These are phyloP conservation scores for Domatiomyces catenatus DNA, from an alignment of 2,329 filamentous ascomycete species.

Conservation along the genomic window DNA sequence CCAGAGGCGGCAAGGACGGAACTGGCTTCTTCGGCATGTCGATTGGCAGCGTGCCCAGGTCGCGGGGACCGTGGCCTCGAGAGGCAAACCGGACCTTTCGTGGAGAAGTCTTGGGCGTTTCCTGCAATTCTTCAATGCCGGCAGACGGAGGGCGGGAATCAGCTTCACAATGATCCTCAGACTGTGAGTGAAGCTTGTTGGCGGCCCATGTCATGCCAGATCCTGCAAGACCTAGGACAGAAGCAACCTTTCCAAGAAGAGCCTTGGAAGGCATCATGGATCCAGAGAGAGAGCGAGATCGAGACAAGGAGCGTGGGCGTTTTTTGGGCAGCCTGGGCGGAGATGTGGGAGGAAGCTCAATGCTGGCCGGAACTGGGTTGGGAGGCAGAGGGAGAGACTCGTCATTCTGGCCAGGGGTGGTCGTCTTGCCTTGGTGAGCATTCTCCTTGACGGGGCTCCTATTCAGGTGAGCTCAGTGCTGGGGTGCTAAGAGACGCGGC, in stretches of 20 bases:
- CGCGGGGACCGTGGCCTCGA: conserved; percentile 4
- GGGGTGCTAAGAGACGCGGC: background rate
- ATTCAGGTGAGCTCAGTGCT: background rate
- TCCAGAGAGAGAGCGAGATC: background rate
- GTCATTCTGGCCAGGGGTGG: conserved; percentile 1
- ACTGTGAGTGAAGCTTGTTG: background rate
- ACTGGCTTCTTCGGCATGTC: conserved; percentile 9
- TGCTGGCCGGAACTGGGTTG: conserved; percentile 5
- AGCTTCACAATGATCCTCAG: background rate
- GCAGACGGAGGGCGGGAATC: background rate
- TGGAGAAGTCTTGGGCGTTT: background rate
- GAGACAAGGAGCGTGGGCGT: conserved; percentile 2
- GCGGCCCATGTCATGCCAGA: conserved; percentile 11
- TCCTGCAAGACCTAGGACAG: background rate
- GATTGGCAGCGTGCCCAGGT: conserved; percentile 5
- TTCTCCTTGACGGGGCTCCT: conserved; percentile 3
- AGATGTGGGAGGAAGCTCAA: conserved; percentile 2
- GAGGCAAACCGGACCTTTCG: conserved; percentile 11
- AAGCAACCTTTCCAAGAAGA: background rate
- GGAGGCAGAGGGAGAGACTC: conserved; percentile 3
- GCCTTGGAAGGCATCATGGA: background rate
- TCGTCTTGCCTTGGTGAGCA: conserved; percentile 3
- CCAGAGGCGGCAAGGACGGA: conserved; percentile 8
- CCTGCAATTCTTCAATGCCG: background rate
- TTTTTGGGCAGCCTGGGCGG: conserved; percentile 4